Conservation (phyloP, 108 stramenopile genomes). For the Skeletonema potamos region DNA sequence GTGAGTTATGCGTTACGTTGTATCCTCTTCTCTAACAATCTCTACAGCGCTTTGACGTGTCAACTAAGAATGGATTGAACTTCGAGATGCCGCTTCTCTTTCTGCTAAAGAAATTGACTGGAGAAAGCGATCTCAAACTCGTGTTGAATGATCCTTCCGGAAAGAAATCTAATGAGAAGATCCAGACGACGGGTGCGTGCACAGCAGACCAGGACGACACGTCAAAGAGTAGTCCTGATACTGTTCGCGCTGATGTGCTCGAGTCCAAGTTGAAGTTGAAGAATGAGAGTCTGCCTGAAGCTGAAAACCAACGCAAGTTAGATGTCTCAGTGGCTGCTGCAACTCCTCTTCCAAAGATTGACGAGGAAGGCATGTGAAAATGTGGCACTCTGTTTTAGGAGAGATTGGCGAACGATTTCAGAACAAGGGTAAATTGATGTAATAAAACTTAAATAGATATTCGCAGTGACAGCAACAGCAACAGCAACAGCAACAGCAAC, state of each 20-base stretch:
- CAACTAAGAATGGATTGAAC: constrained; percentile 88
- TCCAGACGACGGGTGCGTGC: background rate
- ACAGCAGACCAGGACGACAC: background rate
- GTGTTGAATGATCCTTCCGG: background rate
- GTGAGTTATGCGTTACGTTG: background rate
- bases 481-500: too few relatives aligned
- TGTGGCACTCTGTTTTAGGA: background rate
- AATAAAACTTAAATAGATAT: too few relatives aligned
- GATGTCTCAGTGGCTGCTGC: constrained; percentile 44
- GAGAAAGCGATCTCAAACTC: constrained; percentile 55
- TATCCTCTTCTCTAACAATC: background rate
- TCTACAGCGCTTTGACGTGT: constrained; percentile 82
- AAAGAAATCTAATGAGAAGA: background rate
- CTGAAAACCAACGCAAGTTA: constrained; percentile 22
- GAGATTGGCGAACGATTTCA: too few relatives aligned
- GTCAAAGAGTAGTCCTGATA: background rate
- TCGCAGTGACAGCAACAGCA: too few relatives aligned
- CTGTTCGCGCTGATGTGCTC: too few relatives aligned
- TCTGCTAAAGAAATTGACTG: constrained; percentile 63
- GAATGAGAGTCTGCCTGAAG: background rate
- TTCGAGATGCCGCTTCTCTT: constrained; percentile 88
- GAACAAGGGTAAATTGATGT: too few relatives aligned
- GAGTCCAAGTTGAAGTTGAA: background rate
- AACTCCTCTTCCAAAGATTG: constrained; percentile 47
- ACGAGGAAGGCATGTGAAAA: constrained; percentile 23